Percentiles rank a stretch among this genome's conserved stretches.
phyloP scores from a whole-genome alignment of 805 yeast genomes.

The Saturnispora saitoi region DNA sequence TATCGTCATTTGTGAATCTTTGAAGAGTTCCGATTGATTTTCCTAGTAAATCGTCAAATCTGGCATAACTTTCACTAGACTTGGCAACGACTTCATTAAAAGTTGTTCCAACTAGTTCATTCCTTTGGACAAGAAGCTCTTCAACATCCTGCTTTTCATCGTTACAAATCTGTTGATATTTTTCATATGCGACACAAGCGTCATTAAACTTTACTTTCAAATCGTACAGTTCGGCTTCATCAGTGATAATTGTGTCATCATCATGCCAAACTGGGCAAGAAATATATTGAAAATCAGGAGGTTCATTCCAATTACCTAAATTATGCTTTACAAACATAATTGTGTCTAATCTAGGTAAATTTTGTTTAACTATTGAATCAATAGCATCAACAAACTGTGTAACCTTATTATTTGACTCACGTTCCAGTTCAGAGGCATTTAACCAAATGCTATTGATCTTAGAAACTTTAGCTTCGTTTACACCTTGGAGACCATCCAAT shows the following conservation, averaged over 20 bases:
- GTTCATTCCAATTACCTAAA: slow-evolving; percentile 68
- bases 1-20: slow-evolving; percentile 65
- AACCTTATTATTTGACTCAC: slow-evolving; percentile 35
- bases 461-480: slow-evolving; percentile 70
- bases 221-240: slow-evolving; percentile 47
- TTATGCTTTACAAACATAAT: slow-evolving; percentile 93
- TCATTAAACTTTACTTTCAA: slow-evolving; percentile 44
- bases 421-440: slow-evolving; percentile 54
- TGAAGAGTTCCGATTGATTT: slow-evolving; percentile 46
- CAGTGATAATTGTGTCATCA: slow-evolving; percentile 65
- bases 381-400: slow-evolving; percentile 39
- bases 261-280: slow-evolving; percentile 97
- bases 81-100: slow-evolving; percentile 32
- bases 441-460: slow-evolving; percentile 62
- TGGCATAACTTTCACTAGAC: slow-evolving; percentile 30
- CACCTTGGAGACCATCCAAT: slow-evolving; percentile 73
- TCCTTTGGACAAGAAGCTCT: slow-evolving; percentile 29
- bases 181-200: slow-evolving; percentile 32
- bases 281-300: slow-evolving; percentile 71
- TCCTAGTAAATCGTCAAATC: slow-evolving; percentile 45
- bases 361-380: slow-evolving; percentile 53
- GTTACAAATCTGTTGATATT: slow-evolving; percentile 34
- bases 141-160: slow-evolving; percentile 44
- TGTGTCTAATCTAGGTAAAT: slow-evolving; percentile 66
- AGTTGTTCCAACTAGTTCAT: slow-evolving; percentile 25